These are phyloP conservation scores for Rhodotorula sp. DNA, from an alignment of 1,284 basidiomycete species.

Conservation along the genomic window DNA sequence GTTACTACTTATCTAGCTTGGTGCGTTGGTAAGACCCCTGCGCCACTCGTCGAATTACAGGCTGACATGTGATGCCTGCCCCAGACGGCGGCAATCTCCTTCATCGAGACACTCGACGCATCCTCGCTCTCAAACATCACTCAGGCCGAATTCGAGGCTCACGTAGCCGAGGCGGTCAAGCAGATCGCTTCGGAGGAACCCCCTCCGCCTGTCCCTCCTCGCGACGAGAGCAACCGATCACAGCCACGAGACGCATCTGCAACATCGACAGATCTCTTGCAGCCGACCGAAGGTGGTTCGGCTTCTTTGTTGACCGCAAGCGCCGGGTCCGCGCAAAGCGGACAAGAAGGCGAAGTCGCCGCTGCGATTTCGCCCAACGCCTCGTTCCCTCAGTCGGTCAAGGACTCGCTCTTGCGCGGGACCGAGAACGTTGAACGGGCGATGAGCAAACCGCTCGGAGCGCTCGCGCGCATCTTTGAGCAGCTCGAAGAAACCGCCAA, in stretches of 20 bases:
- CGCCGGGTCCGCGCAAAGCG: slow-evolving; percentile 17
- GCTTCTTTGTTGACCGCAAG: slow-evolving; percentile 59
- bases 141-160: slow-evolving; percentile 87
- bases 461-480: slow-evolving; percentile 80
- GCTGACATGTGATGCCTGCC: background rate
- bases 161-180: slow-evolving; percentile 80
- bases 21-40: slow-evolving; percentile 53
- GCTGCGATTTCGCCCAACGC: slow-evolving; percentile 2
- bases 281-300: slow-evolving; percentile 64
- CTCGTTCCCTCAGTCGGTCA: slow-evolving; percentile 68
- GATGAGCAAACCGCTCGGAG: slow-evolving; percentile 79
- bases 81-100: slow-evolving; percentile 85
- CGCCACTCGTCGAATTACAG: no score
- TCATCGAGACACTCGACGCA: slow-evolving; percentile 96
- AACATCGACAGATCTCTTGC: slow-evolving; percentile 45
- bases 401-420: slow-evolving; percentile 76
- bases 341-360: background rate
- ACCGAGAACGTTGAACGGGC: slow-evolving; percentile 63
- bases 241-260: slow-evolving; percentile 21
- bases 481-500: slow-evolving; percentile 51
- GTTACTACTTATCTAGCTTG: slow-evolving; percentile 93
- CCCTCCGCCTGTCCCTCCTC: slow-evolving; percentile 19
- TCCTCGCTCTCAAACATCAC: slow-evolving; percentile 86
- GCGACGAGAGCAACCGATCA: background rate
- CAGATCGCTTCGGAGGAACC: slow-evolving; percentile 52